Conservation (phyloP, 192 early-diverging fungal genomes). For the Gamsiella multidivaricata region DNA sequence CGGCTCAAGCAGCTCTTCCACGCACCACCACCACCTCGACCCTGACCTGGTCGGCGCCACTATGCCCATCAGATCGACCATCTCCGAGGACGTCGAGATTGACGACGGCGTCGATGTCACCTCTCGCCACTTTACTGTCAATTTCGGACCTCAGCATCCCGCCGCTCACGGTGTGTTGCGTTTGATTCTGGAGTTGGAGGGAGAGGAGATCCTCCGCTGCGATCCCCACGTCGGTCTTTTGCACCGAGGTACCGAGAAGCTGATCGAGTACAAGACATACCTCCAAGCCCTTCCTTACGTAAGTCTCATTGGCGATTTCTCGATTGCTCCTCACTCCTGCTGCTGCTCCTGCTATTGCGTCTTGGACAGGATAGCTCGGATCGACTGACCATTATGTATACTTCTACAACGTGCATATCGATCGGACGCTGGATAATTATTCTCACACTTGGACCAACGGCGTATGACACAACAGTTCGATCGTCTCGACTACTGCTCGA, state of each 20-base stretch:
- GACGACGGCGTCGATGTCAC: constrained; percentile 62
- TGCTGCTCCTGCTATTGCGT: not conserved
- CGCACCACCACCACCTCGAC: constrained; percentile 43
- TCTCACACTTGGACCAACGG: not conserved
- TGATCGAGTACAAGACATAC: constrained; percentile 99
- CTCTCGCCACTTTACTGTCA: constrained; percentile 87
- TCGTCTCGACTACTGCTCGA: constrained; percentile 97
- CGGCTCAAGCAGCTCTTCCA: not conserved
- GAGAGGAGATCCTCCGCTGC: constrained; percentile 90
- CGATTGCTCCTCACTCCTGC: too few relatives aligned
- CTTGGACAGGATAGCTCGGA: not conserved
- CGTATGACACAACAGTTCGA: constrained; percentile 71
- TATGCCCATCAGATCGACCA: constrained; percentile 28
- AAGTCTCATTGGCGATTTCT: too few relatives aligned
- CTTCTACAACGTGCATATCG: too few relatives aligned
- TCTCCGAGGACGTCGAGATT: constrained; percentile 49
- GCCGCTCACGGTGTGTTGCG: constrained; percentile 97
- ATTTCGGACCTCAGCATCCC: constrained; percentile 99
- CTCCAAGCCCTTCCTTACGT: constrained; percentile 95
- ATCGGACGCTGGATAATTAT: too few relatives aligned
- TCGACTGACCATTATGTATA: not conserved
- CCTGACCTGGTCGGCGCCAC: constrained; percentile 13
- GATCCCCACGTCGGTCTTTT: constrained; percentile 98
- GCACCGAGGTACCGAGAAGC: constrained; percentile 98
- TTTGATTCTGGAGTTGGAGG: constrained; percentile 93